Conservation (phyloP, 2,329 filamentous ascomycete species). For the Incumbomyces delicatus region DNA sequence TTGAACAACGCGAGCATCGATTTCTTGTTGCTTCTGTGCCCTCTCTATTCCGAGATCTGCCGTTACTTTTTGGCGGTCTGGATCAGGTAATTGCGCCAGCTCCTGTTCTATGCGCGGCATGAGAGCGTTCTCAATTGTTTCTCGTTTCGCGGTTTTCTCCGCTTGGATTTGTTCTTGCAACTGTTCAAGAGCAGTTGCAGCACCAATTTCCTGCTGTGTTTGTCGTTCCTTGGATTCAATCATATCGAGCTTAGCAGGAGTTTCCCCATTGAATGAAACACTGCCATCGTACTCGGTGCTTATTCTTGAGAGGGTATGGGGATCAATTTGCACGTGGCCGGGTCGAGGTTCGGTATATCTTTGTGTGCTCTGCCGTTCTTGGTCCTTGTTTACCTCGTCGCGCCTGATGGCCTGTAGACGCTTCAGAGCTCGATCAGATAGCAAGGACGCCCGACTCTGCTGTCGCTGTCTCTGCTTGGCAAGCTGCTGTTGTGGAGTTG, state of each 20-base stretch:
- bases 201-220: conserved; percentile 4
- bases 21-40: conserved; percentile 6
- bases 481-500: conserved; percentile 19
- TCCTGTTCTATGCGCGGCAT: conserved; percentile 6
- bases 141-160: too few relatives aligned
- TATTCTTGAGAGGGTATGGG: conserved; percentile 7
- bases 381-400: conserved; percentile 14
- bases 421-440: conserved; percentile 11
- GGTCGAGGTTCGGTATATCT: conserved; percentile 22
- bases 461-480: conserved; percentile 11
- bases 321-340: conserved; percentile 7
- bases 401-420: conserved; percentile 11
- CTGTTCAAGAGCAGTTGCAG: too few relatives aligned
- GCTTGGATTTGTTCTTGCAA: too few relatives aligned
- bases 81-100: conserved; percentile 9
- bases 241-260: conserved; percentile 22
- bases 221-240: conserved; percentile 15
- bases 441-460: conserved; percentile 11
- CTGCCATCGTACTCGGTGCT: conserved; percentile 11
- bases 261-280: conserved; percentile 4
- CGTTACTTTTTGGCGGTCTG: conserved; percentile 11
- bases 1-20: conserved; percentile 4
- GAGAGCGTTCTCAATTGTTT: neutral
- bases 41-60: conserved; percentile 9
- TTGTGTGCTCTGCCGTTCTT: conserved; percentile 20